Conservation (phyloP, 2,329 filamentous ascomycete genomes). For the Colletotrichum australisinense region DNA sequence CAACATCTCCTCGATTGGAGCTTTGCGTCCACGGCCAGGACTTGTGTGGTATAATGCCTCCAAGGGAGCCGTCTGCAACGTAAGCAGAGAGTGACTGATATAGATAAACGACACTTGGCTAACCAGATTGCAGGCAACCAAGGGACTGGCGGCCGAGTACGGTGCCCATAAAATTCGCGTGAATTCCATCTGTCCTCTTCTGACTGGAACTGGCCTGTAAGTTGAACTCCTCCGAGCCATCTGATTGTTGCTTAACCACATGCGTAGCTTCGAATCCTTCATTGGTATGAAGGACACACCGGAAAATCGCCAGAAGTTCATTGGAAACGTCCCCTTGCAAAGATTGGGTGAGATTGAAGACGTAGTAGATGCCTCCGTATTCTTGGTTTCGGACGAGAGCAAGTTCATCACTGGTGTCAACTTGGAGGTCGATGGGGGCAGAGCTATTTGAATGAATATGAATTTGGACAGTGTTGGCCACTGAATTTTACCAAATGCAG, state of each 20-base stretch:
- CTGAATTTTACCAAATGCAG: background rate
- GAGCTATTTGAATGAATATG: slow-evolving; percentile 9
- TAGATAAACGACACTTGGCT: background rate
- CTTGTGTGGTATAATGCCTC: slow-evolving; percentile 78
- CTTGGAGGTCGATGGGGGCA: slow-evolving; percentile 58
- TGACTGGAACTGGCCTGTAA: slow-evolving; percentile 73
- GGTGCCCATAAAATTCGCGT: slow-evolving; percentile 78
- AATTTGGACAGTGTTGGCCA: background rate
- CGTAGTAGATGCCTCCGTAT: slow-evolving; percentile 77
- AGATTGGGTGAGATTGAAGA: slow-evolving; percentile 64
- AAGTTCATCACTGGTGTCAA: slow-evolving; percentile 81
- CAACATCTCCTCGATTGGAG: slow-evolving; percentile 84
- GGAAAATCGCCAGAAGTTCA: slow-evolving; percentile 62
- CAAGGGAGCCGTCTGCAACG: slow-evolving; percentile 72
- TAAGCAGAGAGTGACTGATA: background rate
- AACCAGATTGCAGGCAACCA: slow-evolving; percentile 51
- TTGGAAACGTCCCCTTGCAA: slow-evolving; percentile 26
- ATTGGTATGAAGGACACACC: slow-evolving; percentile 72
- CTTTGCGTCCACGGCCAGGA: slow-evolving; percentile 69
- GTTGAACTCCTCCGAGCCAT: slow-evolving; percentile 22
- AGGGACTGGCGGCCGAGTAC: slow-evolving; percentile 76
- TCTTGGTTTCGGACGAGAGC: slow-evolving; percentile 77
- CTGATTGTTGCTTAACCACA: background rate
- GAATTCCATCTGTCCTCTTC: slow-evolving; percentile 76
- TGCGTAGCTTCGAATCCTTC: slow-evolving; percentile 53